Conservation (phyloP, 1,139 yeast genomes). For the Hyphopichia fennica region DNA sequence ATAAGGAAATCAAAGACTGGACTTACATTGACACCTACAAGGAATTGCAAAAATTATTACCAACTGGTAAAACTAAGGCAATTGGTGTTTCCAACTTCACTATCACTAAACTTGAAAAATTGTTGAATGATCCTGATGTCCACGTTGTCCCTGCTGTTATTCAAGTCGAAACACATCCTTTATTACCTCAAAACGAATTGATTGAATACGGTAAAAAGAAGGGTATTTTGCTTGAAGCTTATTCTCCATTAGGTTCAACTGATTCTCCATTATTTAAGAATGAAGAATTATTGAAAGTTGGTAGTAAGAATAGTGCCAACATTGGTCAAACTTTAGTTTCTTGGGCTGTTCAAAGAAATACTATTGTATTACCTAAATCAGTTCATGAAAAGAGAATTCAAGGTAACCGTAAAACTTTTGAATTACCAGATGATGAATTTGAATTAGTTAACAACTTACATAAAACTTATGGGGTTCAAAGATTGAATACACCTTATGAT, state of each 20-base stretch:
- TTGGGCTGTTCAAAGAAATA: slow-evolving; percentile 54
- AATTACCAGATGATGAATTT: slow-evolving; percentile 33
- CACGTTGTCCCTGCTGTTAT: slow-evolving; percentile 49
- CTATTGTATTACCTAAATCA: slow-evolving; percentile 58
- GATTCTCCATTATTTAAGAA: slow-evolving; percentile 54
- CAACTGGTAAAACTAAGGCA: slow-evolving; percentile 56
- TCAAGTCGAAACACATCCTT: slow-evolving; percentile 64
- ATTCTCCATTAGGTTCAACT: slow-evolving; percentile 59
- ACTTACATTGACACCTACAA: slow-evolving; percentile 63
- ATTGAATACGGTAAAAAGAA: slow-evolving; percentile 42
- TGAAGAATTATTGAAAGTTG: slow-evolving; percentile 38
- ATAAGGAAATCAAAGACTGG: slow-evolving; percentile 41
- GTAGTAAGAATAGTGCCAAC: slow-evolving; percentile 42
- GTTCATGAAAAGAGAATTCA: slow-evolving; percentile 35
- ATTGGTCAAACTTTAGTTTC: slow-evolving; percentile 51
- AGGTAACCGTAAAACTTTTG: slow-evolving; percentile 32
- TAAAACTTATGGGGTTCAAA: slow-evolving; percentile 27
- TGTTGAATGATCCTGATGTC: slow-evolving; percentile 48
- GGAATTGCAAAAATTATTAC: slow-evolving; percentile 57
- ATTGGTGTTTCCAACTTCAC: slow-evolving; percentile 83
- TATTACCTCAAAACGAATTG: slow-evolving; percentile 52
- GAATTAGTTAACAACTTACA: slow-evolving; percentile 32
- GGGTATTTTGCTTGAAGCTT: slow-evolving; percentile 53
- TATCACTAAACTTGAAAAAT: slow-evolving; percentile 42
- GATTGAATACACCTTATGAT: slow-evolving; percentile 23